Evolutionary conservation across 192 early-diverging fungal species (phyloP), one percentile per base, ranked within the genome.

Genomic region (Coemansia sp.): DNA sequence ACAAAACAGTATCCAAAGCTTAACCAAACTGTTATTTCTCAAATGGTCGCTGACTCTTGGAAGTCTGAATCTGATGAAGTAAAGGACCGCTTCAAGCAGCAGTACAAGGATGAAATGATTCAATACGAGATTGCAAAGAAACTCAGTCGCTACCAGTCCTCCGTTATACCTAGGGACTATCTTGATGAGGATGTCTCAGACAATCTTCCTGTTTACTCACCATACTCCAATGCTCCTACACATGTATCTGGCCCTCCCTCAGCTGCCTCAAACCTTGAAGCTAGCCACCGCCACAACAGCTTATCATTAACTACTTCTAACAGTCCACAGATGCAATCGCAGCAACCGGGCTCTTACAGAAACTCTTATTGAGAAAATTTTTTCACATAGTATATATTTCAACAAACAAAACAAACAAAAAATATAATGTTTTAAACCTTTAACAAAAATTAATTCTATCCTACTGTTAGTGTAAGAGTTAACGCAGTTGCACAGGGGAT

Each of bases 41-140:
- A 76, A 12, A 85, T 82, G 68, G 78, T 83, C 29, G 79, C 80
- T 27, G 79, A 87, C 29, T 73, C 83, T 57, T 87, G 86, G 86
- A 73, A 75, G 24, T 57, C 57, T 49, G 86, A 85, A 31, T 27
- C 70, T 3, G 62, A 71, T 0, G 81, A 78, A 27, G 84, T 87
- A 11, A 85, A 83, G 68, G 62, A 78, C 58, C 49, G 24, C 40
- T 76, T 63, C 64, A 79, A 80, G 64, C 49, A 73, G 10, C 63
- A 78, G 64, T 83, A 87, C 49, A 69, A 73, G 49, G 66, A 76
- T 16, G 78, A 83, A 22, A 78, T 85, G 74, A 62, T 55, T 18
- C 68, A 84, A 27, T 87, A 87, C 68, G 80, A 82, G 67, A 24
- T 78, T 61, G 66, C 69, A 24, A 83, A 83, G 58, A 74, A 74